Conservation (phyloP, 345 rosid species). For the Carallia brachiata region DNA sequence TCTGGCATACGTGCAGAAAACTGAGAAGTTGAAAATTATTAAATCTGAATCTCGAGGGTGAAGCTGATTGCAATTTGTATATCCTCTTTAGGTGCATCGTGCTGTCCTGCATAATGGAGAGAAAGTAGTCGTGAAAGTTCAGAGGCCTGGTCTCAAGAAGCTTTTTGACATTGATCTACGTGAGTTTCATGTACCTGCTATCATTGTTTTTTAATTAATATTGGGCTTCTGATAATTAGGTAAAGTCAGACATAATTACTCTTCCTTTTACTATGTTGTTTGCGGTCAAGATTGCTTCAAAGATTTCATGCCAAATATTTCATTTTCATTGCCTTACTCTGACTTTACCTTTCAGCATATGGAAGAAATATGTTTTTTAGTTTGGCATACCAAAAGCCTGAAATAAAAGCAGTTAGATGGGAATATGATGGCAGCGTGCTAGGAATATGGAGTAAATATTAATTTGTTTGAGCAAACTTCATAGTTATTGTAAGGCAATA, state of each 20-base stretch:
- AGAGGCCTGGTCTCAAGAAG: constrained; percentile 90
- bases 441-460: too few species aligned
- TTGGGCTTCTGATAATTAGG: background rate
- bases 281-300: too few species aligned
- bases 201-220: background rate
- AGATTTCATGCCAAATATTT: too few species aligned
- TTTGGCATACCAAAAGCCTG: too few species aligned
- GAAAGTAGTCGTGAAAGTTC: constrained; percentile 87
- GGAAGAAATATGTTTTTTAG: background rate
- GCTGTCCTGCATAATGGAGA: constrained; percentile 89
- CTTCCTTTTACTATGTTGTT: background rate
- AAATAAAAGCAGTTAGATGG: background rate
- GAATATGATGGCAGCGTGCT: too few species aligned
- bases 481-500: too few species aligned
- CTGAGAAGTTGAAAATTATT: background rate
- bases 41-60: background rate
- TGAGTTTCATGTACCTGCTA: constrained; percentile 34
- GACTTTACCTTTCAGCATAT: background rate
- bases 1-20: background rate
- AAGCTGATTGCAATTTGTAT: constrained; percentile 28
- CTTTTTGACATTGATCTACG: constrained; percentile 91
- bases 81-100: constrained; percentile 67
- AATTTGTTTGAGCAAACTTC: too few species aligned
- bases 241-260: background rate
- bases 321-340: too few species aligned